Evolutionary conservation across 371 early-diverging fungal species (phyloP).

Genomic region (Chytridium lagenaria): DNA sequence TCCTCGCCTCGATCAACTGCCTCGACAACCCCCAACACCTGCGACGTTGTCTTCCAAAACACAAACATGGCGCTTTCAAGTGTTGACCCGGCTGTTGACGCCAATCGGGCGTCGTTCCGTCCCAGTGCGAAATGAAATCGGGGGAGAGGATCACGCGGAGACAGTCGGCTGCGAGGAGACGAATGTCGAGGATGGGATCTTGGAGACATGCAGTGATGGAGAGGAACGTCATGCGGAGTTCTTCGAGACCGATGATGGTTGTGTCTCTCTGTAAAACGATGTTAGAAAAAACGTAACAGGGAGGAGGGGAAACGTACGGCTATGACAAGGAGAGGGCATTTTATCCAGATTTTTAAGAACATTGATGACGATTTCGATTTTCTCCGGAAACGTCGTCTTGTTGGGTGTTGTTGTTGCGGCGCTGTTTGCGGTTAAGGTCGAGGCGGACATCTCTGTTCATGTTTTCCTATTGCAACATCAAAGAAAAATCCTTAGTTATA

Average conservation of each 20-base stretch:
- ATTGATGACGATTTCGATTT: constrained; percentile 72
- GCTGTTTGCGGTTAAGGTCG: neutral
- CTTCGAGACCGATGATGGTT: constrained; percentile 60
- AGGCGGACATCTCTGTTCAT: neutral
- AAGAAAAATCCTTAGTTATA: too few species aligned
- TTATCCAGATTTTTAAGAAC: constrained; percentile 76
- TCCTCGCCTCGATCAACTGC: constrained; percentile 1
- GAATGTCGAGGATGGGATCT: constrained; percentile 62
- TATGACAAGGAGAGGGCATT: constrained; percentile 75
- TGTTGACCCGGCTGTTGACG: constrained; percentile 18
- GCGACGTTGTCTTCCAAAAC: constrained; percentile 54
- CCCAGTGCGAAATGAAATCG: constrained; percentile 48
- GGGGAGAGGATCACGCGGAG: constrained; percentile 55
- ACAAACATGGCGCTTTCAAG: constrained; percentile 32
- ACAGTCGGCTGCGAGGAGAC: constrained; percentile 74
- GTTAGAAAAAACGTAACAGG: neutral
- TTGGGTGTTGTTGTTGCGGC: constrained; percentile 26
- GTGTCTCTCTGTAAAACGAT: constrained; percentile 50
- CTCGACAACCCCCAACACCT: constrained; percentile 49
- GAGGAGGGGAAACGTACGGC: constrained; percentile 53
- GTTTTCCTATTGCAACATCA: constrained; percentile 3
- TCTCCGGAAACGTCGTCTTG: constrained; percentile 65
- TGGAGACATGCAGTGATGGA: constrained; percentile 73
- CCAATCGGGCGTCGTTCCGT: constrained; percentile 51
- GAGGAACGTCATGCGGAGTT: constrained; percentile 67